Base-by-base conservation (phyloP, 805 yeast species). In the Myxozyma mucilagina region DNA sequence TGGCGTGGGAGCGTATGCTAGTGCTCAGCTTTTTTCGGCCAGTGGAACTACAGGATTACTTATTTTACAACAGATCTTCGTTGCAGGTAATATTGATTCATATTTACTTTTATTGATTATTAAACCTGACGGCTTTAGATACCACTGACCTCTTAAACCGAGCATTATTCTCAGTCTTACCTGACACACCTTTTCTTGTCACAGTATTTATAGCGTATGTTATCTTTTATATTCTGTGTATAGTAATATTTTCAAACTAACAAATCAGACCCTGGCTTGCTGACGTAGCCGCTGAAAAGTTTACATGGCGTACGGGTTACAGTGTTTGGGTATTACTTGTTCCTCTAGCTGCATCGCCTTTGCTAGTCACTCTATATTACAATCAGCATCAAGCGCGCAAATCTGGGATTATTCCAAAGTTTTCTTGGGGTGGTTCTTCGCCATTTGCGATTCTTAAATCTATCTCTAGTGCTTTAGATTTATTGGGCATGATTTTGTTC, bases 261-360 rank as follows among this genome's bases (percentile, higher is more conserved):
- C 29, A 4, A 24, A 4, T 24, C 24, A 60, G 64, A 3, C 71
- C 72, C 3, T 61, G 59, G 36, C 48, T 71, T 47, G 69, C 74
- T 29, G 64, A 61, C 31, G 54, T 67, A 8, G 65, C 67, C 4
- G 69, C 80, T 24, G 67, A 73, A 14, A 65, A 64, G 43, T 65
- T 61, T 31, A 75, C 76, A 47, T 82, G 86, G 86, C 75, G 83
- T 70, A 78, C 82, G 81, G 85, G 83, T 32, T 80, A 77, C 66
- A 83, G 82, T 53, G 75, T 80, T 71, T 81, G 81, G 73, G 76
- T 80, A 24, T 74, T 81, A 45, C 75, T 81, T 32, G 72, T 76
- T 63, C 83, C 83, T 3, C 75, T 74, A 31, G 76, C 75, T 5
- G 58, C 66, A 0, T 31, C 68, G 13, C 72, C 72, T 32, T 61